These are phyloP conservation scores for Ilex asprella DNA, from an alignment of 257 asterid species.

Conservation along the genomic window DNA sequence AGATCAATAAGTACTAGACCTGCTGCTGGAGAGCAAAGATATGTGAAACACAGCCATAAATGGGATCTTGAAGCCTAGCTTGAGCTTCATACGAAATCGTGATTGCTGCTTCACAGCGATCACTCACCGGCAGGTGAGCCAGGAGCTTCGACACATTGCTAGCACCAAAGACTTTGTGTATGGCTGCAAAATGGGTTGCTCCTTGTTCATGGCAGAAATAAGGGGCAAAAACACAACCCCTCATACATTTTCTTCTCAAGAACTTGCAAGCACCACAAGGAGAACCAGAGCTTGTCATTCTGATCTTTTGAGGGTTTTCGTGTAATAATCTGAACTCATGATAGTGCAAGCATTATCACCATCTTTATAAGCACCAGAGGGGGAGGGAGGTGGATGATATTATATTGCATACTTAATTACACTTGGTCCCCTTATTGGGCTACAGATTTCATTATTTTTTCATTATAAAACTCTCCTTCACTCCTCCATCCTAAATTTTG, in stretches of 20 bases:
- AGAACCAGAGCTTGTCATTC: slow-evolving; percentile 68
- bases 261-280: slow-evolving; percentile 85
- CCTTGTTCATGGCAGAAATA: slow-evolving; percentile 69
- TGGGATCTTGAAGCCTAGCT: slow-evolving; percentile 75
- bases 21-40: slow-evolving; percentile 54
- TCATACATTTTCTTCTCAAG: slow-evolving; percentile 56
- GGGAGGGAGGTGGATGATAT: slow-evolving; percentile 35
- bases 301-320: slow-evolving; percentile 1
- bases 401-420: slow-evolving; percentile 35
- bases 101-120: slow-evolving; percentile 61
- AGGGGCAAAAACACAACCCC: slow-evolving; percentile 69
- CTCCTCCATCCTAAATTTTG: slow-evolving; percentile 23
- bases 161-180: slow-evolving; percentile 49
- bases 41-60: slow-evolving; percentile 70
- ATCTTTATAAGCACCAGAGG: slow-evolving; percentile 39
- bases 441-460: slow-evolving; percentile 35
- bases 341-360: slow-evolving; percentile 20
- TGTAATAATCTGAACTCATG: slow-evolving; percentile 6
- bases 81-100: slow-evolving; percentile 70
- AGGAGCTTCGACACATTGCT: slow-evolving; percentile 53
- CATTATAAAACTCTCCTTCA: slow-evolving; percentile 21
- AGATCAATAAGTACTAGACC: slow-evolving; percentile 9
- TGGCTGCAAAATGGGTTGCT: slow-evolving; percentile 41
- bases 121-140: slow-evolving; percentile 45
- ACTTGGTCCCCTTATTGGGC: slow-evolving; percentile 72